Evolutionary conservation across 1,139 yeast genomes (phyloP), one percentile per base, ranked within the genome.

Genomic region (Candida labiduridarum): DNA sequence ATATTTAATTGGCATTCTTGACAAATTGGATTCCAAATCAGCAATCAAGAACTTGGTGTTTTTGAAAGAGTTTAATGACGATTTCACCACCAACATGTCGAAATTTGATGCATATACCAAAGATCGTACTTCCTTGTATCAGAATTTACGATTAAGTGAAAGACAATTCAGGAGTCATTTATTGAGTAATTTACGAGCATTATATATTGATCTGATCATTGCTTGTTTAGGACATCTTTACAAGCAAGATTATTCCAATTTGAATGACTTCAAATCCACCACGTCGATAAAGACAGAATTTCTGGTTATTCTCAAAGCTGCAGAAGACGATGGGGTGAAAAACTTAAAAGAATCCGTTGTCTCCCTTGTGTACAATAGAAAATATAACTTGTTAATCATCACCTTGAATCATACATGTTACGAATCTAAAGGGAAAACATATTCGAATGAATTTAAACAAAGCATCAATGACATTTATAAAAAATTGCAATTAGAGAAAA

Each of bases 151-250:
- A 29, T 45, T 52, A 8, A 63, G 59, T 51, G 80, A 75, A 53
- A 64, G 66, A 47, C 77, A 73, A 59, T 67, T 68, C 52, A 66
- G 78, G 41, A 68, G 68, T 47, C 64, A 69, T 52, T 59, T 76
- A 40, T 62, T 72, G 56, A 71, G 67, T 44, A 69, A 71, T 52
- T 66, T 76, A 50, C 65, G 65, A 49, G 67, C 68, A 45, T 68
- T 74, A 45, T 76, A 68, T 55, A 57, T 75, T 41, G 78, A 75
- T 50, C 79, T 79, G 39, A 64, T 74, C 43, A 65, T 74, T 53
- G 78, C 77, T 38, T 58, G 74, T 45, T 53, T 65, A 49, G 67
- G 66, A 16, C 59, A 67, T 40, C 68, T 67, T 44, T 74, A 67
- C 52, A 61, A 65, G 36, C 69, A 70, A 45, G 65, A 70, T 35